These are phyloP conservation scores for Bacidia rubella DNA, from an alignment of 495 filamentous ascomycete genomes.

Conservation along the genomic window DNA sequence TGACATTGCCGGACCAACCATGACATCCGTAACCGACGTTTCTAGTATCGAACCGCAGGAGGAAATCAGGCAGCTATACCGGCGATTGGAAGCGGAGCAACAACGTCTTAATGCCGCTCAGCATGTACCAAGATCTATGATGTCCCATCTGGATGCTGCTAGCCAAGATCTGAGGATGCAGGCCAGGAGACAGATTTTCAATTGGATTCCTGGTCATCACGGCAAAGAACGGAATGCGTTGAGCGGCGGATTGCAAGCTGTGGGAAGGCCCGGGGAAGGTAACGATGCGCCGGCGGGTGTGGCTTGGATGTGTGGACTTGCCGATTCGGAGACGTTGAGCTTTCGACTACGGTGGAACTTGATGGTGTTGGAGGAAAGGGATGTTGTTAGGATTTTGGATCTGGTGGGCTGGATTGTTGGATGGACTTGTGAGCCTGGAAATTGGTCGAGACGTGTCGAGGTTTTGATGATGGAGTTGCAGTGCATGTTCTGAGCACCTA, in stretches of 20 bases:
- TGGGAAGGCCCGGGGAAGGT: neutral
- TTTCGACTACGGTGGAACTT: neutral
- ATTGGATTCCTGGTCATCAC: neutral
- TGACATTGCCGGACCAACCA: conserved; percentile 18
- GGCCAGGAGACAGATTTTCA: neutral
- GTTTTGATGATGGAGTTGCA: too few species aligned
- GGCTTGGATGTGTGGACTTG: neutral
- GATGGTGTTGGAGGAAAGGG: neutral
- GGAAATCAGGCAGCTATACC: neutral
- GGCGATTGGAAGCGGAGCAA: neutral
- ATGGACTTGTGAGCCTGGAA: too few species aligned
- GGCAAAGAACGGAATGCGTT: neutral
- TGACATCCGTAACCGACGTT: conserved; percentile 15
- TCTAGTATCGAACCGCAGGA: conserved; percentile 4
- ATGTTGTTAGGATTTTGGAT: too few species aligned
- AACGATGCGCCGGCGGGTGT: neutral
- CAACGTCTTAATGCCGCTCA: neutral
- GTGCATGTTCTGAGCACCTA: too few species aligned
- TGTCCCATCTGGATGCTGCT: neutral
- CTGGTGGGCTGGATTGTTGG: too few species aligned
- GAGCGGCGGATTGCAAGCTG: neutral
- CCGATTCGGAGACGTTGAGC: neutral
- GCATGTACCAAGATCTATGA: neutral
- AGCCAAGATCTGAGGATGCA: neutral
- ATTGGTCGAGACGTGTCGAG: too few species aligned